Evolutionary conservation across 768 basidiomycete species (phyloP), one percentile per base, ranked within the genome.

Genomic region (Serendipita sp.): DNA sequence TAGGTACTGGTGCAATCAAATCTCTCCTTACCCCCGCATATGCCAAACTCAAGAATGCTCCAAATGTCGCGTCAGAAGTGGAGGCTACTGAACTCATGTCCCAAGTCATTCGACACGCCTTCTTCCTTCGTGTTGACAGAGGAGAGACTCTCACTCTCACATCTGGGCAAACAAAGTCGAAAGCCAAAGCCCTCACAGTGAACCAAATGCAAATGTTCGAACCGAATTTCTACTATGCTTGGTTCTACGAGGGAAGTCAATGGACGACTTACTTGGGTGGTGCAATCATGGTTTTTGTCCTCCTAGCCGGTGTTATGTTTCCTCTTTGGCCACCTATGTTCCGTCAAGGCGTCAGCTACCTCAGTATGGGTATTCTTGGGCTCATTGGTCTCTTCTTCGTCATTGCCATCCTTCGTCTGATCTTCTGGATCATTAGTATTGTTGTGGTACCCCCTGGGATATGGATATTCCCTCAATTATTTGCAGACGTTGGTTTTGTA

Each of bases 291-390:
- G 93, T 98, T 64, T 82, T 79, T 43, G 77, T 97, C 70, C 91
- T 98, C 78, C 85, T 99, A 44, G 93, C 88, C 3, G 94, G 90
- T 1, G 94, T 97, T 70, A 96, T 99, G 93, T 99, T 96, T 82
- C 96, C 96, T 2, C 80, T 99, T 16, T 99, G 96, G 96, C 96
- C 96, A 1, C 82, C 87, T 56, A 84, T 83, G 68, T 82, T 99
- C 81, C 82, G 95, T 14, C 76, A 94, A 31, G 94, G 95, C 38
- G 95, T 94, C 63, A 97, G 89, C 87, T 99, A 99, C 73, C 77
- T 99, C 66, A 88, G 86, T 67, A 85, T 97, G 63, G 87, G 75
- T 50, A 85, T 93, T 74, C 79, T 99, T 43, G 89, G 88, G 31
- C 78, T 98, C 66, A 81, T 98, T 63, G 94, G 83, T 34, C 75